phyloP scores from a whole-genome alignment of 192 early-diverging fungal species.

The Jimgerdemannia lactiflua region DNA sequence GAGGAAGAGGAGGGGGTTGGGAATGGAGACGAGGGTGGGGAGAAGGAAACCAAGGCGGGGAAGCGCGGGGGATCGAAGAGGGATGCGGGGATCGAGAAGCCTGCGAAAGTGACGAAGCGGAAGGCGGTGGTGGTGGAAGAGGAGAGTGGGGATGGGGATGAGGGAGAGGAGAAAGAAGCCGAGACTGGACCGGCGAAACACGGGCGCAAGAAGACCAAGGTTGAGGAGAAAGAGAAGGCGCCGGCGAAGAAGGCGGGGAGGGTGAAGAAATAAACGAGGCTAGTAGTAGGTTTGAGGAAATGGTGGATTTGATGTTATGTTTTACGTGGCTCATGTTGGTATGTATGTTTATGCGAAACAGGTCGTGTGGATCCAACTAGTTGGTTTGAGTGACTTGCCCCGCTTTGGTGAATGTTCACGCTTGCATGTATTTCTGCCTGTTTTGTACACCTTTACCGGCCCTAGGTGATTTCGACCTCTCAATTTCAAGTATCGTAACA shows the following conservation, averaged over 20 bases:
- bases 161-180: neutral
- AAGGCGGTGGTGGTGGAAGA: neutral
- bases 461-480: too few relatives aligned
- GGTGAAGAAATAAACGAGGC: neutral
- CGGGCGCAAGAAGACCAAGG: constrained; percentile 1
- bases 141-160: neutral
- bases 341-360: too few relatives aligned
- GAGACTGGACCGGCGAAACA: neutral
- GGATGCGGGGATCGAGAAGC: neutral
- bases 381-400: too few relatives aligned
- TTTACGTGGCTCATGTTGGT: too few relatives aligned
- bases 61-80: neutral
- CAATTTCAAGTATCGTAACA: too few relatives aligned
- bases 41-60: neutral
- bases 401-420: too few relatives aligned
- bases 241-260: neutral
- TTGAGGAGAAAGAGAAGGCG: constrained; percentile 9
- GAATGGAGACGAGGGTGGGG: neutral
- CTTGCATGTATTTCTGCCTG: too few relatives aligned
- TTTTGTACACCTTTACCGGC: too few relatives aligned
- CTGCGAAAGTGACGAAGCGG: neutral
- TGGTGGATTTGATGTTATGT: too few relatives aligned
- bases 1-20: neutral
- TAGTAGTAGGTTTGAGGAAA: neutral
- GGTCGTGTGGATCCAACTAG: too few relatives aligned